A percentile compares a stretch with the other conserved stretches of the same genome.
Conservation (phyloP, 768 basidiomycete species). For the Agaricus sinodeliciosus region DNA sequence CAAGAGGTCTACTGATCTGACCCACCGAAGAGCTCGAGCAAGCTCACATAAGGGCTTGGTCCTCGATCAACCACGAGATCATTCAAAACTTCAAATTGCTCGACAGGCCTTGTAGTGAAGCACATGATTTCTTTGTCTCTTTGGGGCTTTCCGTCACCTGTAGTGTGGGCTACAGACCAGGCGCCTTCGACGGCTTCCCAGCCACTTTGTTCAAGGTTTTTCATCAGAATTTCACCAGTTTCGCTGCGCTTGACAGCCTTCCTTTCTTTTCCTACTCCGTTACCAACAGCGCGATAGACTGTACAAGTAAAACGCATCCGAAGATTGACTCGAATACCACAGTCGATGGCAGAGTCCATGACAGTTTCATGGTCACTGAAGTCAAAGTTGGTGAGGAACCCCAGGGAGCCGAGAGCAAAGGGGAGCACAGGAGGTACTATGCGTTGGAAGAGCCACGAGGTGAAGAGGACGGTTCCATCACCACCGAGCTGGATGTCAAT, state of each 20-base stretch:
- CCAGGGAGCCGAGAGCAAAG: slow-evolving; percentile 94
- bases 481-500: slow-evolving; percentile 71
- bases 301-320: slow-evolving; percentile 99
- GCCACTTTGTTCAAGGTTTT: slow-evolving; percentile 79
- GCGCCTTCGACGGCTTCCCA: slow-evolving; percentile 96
- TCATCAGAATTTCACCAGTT: slow-evolving; percentile 97
- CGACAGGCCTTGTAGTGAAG: slow-evolving; percentile 89
- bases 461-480: slow-evolving; percentile 97
- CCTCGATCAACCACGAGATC: slow-evolving; percentile 98
- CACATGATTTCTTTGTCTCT: slow-evolving; percentile 99
- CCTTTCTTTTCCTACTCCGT: slow-evolving; percentile 58
- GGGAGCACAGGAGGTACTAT: slow-evolving; percentile 98
- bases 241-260: slow-evolving; percentile 90
- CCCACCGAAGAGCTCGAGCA: slow-evolving; percentile 93
- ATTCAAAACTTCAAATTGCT: slow-evolving; percentile 94
- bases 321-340: slow-evolving; percentile 93
- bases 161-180: slow-evolving; percentile 23
- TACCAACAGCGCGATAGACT: slow-evolving; percentile 85
- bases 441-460: slow-evolving; percentile 97
- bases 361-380: slow-evolving; percentile 80
- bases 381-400: slow-evolving; percentile 96
- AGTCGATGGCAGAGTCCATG: slow-evolving; percentile 83
- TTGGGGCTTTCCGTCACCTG: slow-evolving; percentile 36
- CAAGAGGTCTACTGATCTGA: slow-evolving; percentile 7
- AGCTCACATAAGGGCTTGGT: slow-evolving; percentile 94